A percentile compares a stretch with the other conserved stretches of the same genome.
phyloP scores from a whole-genome alignment of 2,329 filamentous ascomycete genomes.

The Volutella citrinella region DNA sequence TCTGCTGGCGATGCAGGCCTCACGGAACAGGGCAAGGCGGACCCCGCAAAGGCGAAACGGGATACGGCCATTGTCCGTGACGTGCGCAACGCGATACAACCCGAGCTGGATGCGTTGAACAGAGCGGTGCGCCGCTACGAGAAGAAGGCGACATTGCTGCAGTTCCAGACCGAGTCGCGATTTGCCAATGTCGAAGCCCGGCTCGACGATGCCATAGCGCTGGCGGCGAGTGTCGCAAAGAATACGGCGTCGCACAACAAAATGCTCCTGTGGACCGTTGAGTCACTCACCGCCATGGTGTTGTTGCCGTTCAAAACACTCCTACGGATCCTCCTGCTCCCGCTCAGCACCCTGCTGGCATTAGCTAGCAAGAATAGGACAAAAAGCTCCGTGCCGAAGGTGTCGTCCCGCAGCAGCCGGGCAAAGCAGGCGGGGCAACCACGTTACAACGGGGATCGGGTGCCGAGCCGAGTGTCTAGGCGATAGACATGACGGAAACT shows the following conservation, averaged over 20 bases:
- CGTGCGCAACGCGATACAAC: conserved; percentile 64
- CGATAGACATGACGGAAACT: conserved; percentile 13
- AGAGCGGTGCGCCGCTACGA: conserved; percentile 88
- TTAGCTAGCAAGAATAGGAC: conserved; percentile 30
- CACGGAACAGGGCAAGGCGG: conserved; percentile 25
- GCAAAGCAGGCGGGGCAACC: conserved; percentile 24
- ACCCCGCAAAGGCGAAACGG: conserved; percentile 36
- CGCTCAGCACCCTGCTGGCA: conserved; percentile 37
- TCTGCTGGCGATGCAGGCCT: conserved; percentile 23
- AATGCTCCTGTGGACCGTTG: conserved; percentile 36
- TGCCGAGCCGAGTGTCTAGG: conserved; percentile 32
- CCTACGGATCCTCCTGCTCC: conserved; percentile 40
- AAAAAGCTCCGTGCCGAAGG: conserved; percentile 25
- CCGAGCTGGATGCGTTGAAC: conserved; percentile 84
- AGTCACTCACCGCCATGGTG: conserved; percentile 31
- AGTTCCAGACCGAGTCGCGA: conserved; percentile 72
- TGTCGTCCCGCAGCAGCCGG: conserved; percentile 20
- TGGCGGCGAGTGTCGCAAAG: conserved; percentile 73
- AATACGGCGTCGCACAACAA: conserved; percentile 38
- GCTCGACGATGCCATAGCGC: conserved; percentile 71
- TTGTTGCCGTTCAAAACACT: conserved; percentile 42
- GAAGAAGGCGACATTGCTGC: conserved; percentile 75
- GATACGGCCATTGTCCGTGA: conserved; percentile 49
- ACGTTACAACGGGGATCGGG: conserved; percentile 34
- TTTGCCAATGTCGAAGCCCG: conserved; percentile 69